These are phyloP conservation scores for Fusarium sterilihyphosum DNA, from an alignment of 2,329 filamentous ascomycete species.

Conservation along the genomic window DNA sequence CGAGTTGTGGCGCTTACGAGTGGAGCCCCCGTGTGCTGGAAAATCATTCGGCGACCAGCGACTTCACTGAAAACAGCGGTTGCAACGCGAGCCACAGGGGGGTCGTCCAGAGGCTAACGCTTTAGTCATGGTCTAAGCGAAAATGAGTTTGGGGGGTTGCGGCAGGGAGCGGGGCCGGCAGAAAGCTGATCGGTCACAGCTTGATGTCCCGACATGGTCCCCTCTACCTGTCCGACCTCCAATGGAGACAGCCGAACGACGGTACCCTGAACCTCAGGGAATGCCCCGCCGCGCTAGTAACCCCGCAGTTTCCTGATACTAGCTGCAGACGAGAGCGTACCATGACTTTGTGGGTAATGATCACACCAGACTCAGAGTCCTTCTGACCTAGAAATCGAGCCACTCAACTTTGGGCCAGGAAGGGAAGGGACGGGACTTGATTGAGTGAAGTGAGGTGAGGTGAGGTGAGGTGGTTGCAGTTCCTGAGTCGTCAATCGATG, in stretches of 20 bases:
- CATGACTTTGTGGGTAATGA: conserved; percentile 31
- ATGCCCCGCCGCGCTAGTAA: conserved; percentile 27
- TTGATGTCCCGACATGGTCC: conserved; percentile 18
- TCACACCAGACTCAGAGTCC: conserved; percentile 31
- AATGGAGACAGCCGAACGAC: background rate
- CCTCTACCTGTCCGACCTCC: conserved; percentile 4
- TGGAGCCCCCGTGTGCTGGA: conserved; percentile 14
- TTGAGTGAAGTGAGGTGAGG: conserved; percentile 13
- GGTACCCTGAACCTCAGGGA: conserved; percentile 17
- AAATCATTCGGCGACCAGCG: conserved; percentile 3
- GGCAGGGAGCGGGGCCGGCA: conserved; percentile 22
- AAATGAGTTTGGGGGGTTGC: conserved; percentile 17
- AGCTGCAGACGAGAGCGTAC: conserved; percentile 26
- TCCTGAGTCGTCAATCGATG: conserved; percentile 33
- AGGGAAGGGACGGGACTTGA: conserved; percentile 12
- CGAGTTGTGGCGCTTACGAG: conserved; percentile 34
- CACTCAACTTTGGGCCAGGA: conserved; percentile 26
- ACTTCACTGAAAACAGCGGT: conserved; percentile 30
- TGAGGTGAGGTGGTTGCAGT: conserved; percentile 30
- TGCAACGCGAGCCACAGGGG: conserved; percentile 21
- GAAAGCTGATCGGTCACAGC: conserved; percentile 26
- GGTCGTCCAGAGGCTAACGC: background rate
- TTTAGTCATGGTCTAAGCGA: conserved; percentile 3
- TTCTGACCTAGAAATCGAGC: conserved; percentile 33
- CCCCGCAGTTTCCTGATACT: conserved; percentile 33